phyloP scores from a whole-genome alignment of 345 rosid species.

The Citrus cavaleriei region DNA sequence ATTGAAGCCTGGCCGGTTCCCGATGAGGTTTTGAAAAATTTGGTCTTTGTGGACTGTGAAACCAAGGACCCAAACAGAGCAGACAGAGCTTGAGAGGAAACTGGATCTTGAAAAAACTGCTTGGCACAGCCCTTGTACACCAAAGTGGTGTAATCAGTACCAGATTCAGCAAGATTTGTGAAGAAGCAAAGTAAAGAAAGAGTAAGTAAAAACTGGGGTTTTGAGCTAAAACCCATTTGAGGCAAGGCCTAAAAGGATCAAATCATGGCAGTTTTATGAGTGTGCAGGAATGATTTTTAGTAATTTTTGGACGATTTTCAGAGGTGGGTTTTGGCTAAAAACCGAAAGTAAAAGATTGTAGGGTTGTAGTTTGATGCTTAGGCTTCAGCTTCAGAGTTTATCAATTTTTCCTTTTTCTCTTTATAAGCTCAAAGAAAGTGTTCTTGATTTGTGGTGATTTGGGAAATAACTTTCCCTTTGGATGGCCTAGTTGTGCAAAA shows the following conservation, averaged over 20 bases:
- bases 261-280: constrained; percentile 44
- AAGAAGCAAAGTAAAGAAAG: constrained; percentile 27
- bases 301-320: constrained; percentile 7
- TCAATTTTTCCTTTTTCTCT: neutral
- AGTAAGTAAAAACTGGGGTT: constrained; percentile 26
- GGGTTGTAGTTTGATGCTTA: neutral
- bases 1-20: constrained; percentile 71
- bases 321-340: constrained; percentile 22
- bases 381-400: constrained; percentile 6
- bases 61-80: constrained; percentile 82
- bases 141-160: constrained; percentile 54
- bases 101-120: constrained; percentile 73
- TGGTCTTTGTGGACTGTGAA: constrained; percentile 71
- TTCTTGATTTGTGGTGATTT: constrained; percentile 21
- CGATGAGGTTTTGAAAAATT: constrained; percentile 79
- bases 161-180: constrained; percentile 46
- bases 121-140: constrained; percentile 93
- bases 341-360: constrained; percentile 12
- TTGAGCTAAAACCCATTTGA: constrained; percentile 45
- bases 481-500: constrained; percentile 34
- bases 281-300: constrained; percentile 7
- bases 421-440: neutral
- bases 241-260: constrained; percentile 33
- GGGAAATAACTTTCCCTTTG: constrained; percentile 15
- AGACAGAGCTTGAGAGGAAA: constrained; percentile 81